Conservation (phyloP, 1,139 yeast genomes). For the Wickerhamiella infanticola region DNA sequence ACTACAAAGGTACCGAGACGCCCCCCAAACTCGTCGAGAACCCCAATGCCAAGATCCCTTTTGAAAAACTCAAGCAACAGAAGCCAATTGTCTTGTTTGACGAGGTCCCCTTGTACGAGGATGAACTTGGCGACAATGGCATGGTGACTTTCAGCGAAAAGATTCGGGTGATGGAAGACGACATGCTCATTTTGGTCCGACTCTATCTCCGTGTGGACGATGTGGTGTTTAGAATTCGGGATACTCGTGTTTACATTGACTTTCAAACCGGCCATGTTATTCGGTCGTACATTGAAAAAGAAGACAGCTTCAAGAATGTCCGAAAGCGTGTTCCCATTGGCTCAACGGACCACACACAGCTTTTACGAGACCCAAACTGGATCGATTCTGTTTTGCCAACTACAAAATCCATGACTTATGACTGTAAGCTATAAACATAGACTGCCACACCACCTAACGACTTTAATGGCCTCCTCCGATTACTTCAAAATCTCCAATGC, state of each 20-base stretch:
- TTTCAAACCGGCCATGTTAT: slow-evolving; percentile 49
- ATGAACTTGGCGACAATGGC: slow-evolving; percentile 94
- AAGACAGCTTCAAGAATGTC: slow-evolving; percentile 48
- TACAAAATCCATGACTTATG: not conserved
- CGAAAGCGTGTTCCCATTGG: slow-evolving; percentile 30
- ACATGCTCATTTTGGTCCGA: slow-evolving; percentile 57
- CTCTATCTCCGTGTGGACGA: slow-evolving; percentile 80
- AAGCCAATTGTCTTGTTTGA: slow-evolving; percentile 85
- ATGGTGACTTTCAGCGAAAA: slow-evolving; percentile 62
- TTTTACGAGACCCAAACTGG: slow-evolving; percentile 73
- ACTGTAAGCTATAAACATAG: not conserved
- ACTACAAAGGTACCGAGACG: slow-evolving; percentile 46
- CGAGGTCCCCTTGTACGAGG: slow-evolving; percentile 79
- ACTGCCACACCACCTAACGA: not conserved
- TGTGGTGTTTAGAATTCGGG: slow-evolving; percentile 69
- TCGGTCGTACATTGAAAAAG: slow-evolving; percentile 66
- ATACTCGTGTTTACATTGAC: slow-evolving; percentile 71
- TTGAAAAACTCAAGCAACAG: slow-evolving; percentile 49
- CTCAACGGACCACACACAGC: slow-evolving; percentile 52
- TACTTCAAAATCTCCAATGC: slow-evolving; percentile 19
- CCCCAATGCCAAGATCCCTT: slow-evolving; percentile 35
- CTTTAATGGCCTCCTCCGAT: not conserved
- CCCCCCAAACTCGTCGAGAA: not conserved
- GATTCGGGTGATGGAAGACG: slow-evolving; percentile 77
- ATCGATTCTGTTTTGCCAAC: slow-evolving; percentile 24